Percentiles rank a stretch among this genome's conserved stretches.
Conservation (phyloP, 2,329 filamentous ascomycete genomes). For the Cytospora mali region DNA sequence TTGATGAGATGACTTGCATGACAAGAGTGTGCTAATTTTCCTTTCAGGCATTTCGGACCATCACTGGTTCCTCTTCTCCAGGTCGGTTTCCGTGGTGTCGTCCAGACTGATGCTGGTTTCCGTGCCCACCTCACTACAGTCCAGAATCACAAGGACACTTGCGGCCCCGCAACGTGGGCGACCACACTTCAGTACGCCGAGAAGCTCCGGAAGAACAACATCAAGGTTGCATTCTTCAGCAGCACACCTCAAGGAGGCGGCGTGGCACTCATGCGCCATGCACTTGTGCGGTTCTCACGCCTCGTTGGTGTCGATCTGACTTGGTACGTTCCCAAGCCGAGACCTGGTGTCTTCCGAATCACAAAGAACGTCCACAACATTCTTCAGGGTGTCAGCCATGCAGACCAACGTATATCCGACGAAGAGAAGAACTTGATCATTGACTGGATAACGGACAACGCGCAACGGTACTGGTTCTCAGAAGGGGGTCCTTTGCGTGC, state of each 20-base stretch:
- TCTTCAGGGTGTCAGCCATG: slow-evolving; percentile 73
- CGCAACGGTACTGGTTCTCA: slow-evolving; percentile 72
- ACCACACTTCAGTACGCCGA: slow-evolving; percentile 65
- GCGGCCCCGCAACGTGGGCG: slow-evolving; percentile 64
- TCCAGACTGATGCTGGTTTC: slow-evolving; percentile 71
- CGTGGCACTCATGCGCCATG: slow-evolving; percentile 80
- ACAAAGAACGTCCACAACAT: slow-evolving; percentile 91
- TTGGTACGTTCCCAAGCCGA: slow-evolving; percentile 83
- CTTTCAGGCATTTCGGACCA: slow-evolving; percentile 68
- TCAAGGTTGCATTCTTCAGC: slow-evolving; percentile 77
- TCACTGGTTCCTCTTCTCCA: slow-evolving; percentile 69
- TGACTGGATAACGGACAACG: slow-evolving; percentile 74
- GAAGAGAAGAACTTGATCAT: slow-evolving; percentile 66
- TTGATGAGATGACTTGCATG: background rate
- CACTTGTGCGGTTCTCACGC: slow-evolving; percentile 71
- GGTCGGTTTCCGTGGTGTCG: slow-evolving; percentile 67
- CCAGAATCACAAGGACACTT: slow-evolving; percentile 63
- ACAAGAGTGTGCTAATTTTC: background rate
- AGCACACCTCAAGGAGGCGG: slow-evolving; percentile 81
- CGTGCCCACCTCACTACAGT: slow-evolving; percentile 61
- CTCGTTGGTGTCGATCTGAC: slow-evolving; percentile 68
- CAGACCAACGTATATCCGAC: slow-evolving; percentile 63
- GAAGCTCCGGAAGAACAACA: slow-evolving; percentile 63
- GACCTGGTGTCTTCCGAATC: slow-evolving; percentile 77
- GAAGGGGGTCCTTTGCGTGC: slow-evolving; percentile 67